Conservation (phyloP, 2,329 filamentous ascomycete species). For the Penicillium sp. region DNA sequence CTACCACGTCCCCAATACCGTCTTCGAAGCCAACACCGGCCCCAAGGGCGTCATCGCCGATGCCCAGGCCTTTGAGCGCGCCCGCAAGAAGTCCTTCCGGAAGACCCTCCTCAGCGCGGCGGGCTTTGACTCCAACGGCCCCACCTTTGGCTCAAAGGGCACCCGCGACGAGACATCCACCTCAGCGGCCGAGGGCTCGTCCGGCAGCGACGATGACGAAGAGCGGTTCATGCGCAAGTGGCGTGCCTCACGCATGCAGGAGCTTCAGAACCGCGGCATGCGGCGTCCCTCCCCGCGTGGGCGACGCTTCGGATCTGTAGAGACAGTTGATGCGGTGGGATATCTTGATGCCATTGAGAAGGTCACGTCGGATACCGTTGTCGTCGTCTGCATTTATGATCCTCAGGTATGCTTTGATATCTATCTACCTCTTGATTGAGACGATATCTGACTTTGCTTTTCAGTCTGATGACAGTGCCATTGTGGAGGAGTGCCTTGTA, state of each 20-base stretch:
- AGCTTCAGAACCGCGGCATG: conserved; percentile 69
- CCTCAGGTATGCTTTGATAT: conserved; percentile 65
- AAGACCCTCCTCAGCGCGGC: conserved; percentile 42
- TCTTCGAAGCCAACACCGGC: conserved; percentile 53
- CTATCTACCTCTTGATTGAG: neutral
- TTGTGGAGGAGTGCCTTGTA: conserved; percentile 76
- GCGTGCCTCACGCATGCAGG: conserved; percentile 76
- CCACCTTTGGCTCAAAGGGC: conserved; percentile 24
- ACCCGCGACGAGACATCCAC: conserved; percentile 29
- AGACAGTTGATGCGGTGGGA: conserved; percentile 82
- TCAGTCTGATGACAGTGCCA: conserved; percentile 74
- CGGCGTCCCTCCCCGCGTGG: conserved; percentile 75
- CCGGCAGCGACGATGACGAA: conserved; percentile 64
- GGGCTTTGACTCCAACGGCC: conserved; percentile 33
- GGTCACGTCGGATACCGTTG: conserved; percentile 74
- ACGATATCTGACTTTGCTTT: neutral
- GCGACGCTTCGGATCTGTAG: conserved; percentile 74
- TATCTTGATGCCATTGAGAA: conserved; percentile 98
- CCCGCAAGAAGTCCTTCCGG: conserved; percentile 50
- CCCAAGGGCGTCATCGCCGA: conserved; percentile 56
- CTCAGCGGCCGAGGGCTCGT: conserved; percentile 20
- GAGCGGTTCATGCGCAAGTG: conserved; percentile 81
- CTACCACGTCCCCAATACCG: conserved; percentile 48
- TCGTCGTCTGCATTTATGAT: conserved; percentile 93
- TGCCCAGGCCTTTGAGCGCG: conserved; percentile 52